A percentile compares a stretch with the other conserved stretches of the same genome.
phyloP scores from a whole-genome alignment of 495 filamentous ascomycete genomes.

The Haplographium delicatum region DNA sequence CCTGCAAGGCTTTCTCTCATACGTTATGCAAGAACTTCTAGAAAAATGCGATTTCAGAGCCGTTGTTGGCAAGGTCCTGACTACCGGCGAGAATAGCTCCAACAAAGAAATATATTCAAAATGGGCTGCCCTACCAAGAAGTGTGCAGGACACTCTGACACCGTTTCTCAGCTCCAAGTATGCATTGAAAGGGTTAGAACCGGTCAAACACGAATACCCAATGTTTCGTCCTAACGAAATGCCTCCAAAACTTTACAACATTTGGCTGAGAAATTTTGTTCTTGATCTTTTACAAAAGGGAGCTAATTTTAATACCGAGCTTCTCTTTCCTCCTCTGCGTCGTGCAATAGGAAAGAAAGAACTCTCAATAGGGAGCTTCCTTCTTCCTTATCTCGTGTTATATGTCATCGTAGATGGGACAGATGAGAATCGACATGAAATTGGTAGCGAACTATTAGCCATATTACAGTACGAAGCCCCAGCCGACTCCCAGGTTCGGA shows the following conservation, averaged over 20 bases:
- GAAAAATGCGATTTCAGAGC: slow-evolving; percentile 64
- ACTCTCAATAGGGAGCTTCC: slow-evolving; percentile 73
- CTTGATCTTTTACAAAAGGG: slow-evolving; percentile 74
- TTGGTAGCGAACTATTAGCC: slow-evolving; percentile 63
- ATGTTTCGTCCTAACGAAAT: slow-evolving; percentile 50
- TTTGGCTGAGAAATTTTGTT: slow-evolving; percentile 76
- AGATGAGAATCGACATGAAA: slow-evolving; percentile 56
- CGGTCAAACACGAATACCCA: slow-evolving; percentile 60
- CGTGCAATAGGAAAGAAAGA: slow-evolving; percentile 79
- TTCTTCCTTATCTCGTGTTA: slow-evolving; percentile 77
- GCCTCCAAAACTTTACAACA: slow-evolving; percentile 44
- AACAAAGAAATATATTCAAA: slow-evolving; percentile 28
- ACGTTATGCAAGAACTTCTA: slow-evolving; percentile 87
- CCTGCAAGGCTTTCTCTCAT: slow-evolving; percentile 85
- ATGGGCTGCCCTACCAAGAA: slow-evolving; percentile 72
- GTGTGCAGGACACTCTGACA: slow-evolving; percentile 68
- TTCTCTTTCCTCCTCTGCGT: slow-evolving; percentile 74
- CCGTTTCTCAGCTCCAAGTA: slow-evolving; percentile 86
- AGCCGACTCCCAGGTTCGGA: slow-evolving; percentile 45
- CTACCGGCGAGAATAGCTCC: slow-evolving; percentile 1
- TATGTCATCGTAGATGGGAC: slow-evolving; percentile 70
- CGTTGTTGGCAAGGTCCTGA: slow-evolving; percentile 38
- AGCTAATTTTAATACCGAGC: slow-evolving; percentile 59
- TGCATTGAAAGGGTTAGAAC: slow-evolving; percentile 54
- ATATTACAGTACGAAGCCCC: slow-evolving; percentile 61